Conservation (phyloP, 331 rosid genomes). For the Dryas integrifolia region DNA sequence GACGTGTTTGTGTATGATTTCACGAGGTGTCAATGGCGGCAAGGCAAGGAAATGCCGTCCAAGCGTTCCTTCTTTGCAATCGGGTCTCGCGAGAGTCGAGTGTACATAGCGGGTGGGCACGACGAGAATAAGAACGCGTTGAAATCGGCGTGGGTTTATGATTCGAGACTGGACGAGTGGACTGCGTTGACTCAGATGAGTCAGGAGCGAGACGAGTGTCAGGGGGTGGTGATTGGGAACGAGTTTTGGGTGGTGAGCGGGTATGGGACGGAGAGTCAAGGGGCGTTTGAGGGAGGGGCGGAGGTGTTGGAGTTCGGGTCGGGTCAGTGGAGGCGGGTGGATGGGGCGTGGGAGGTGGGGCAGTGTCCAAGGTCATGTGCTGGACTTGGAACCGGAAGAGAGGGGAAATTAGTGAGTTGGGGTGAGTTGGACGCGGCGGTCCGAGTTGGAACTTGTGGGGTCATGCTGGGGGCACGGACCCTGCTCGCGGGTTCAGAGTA, state of each 20-base stretch:
- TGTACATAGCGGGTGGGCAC: conserved; percentile 79
- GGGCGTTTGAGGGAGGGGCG: conserved; percentile 56
- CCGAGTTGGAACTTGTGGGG: conserved; percentile 51
- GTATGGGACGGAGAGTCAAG: conserved; percentile 69
- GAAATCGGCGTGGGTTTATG: conserved; percentile 63
- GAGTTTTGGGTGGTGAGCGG: conserved; percentile 89
- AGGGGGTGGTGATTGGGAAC: conserved; percentile 52
- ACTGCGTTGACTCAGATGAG: conserved; percentile 46
- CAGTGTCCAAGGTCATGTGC: conserved; percentile 64
- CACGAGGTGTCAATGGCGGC: conserved; percentile 41
- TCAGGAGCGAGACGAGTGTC: conserved; percentile 77
- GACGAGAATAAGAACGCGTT: conserved; percentile 75
- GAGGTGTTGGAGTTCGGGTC: conserved; percentile 45
- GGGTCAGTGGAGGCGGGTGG: conserved; percentile 56
- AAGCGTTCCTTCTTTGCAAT: conserved; percentile 67
- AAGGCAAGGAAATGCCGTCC: conserved; percentile 61
- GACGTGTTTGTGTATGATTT: conserved; percentile 68
- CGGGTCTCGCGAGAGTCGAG: conserved; percentile 45
- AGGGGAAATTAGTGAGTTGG: conserved; percentile 39
- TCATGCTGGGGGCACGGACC: conserved; percentile 27
- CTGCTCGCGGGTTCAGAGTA: conserved; percentile 58
- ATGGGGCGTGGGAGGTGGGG: conserved; percentile 53
- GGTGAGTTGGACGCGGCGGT: conserved; percentile 41
- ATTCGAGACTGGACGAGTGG: conserved; percentile 54
- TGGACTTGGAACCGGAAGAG: conserved; percentile 31